Base-by-base conservation (phyloP, 495 filamentous ascomycete genomes). In the Margaritispora aquatica region DNA sequence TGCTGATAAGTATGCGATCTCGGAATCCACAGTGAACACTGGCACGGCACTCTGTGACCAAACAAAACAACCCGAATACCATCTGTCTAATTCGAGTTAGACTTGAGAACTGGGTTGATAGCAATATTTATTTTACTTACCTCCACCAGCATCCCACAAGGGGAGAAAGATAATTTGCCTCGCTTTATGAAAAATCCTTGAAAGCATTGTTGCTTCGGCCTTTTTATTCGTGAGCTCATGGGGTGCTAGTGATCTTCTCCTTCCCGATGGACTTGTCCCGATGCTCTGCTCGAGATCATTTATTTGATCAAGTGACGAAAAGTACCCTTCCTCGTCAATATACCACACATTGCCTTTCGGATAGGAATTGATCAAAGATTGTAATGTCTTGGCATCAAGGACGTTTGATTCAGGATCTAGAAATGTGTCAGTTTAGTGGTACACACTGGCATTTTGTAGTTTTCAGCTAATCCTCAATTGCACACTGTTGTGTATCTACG, bases 21-120 rank as follows among this genome's bases (percentile, higher is more conserved):
- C 74, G 22, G 67, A 66, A 2, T 78, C 73, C 20, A 66, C 65
- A 24, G 69, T 78, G 44, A 81, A 73, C 38, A 77, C 74, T 1
- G 72, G 74, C 2, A 71, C 73, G 0, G 70, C 62, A 9, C 71
- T 68, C 21, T 70, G 66, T 7, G 75, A 85, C 80, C 83, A 90
- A 19, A 82, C 80, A 58, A 90, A 84, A 29, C 81, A 80, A 8
- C 84, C 85, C 0, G 84, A 75, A 66, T 83, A 88, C 85, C 86
- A 90, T 51, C 85, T 75, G 17, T 82, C 80, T 46, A 21, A 2
- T 44, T 1, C 31, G 8, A 9, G 38, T 44, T 26, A 60, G 58
- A 29, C n/a, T 20, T 15, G 7, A n/a, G n/a, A n/a, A n/a, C n/a
- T n/a, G n/a, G n/a, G n/a, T n/a, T 8, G 2, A 23, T n/a, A 1